These are phyloP conservation scores for Phaeodactylum tricornutum DNA, from an alignment of 108 stramenopile species.

Conservation along the genomic window DNA sequence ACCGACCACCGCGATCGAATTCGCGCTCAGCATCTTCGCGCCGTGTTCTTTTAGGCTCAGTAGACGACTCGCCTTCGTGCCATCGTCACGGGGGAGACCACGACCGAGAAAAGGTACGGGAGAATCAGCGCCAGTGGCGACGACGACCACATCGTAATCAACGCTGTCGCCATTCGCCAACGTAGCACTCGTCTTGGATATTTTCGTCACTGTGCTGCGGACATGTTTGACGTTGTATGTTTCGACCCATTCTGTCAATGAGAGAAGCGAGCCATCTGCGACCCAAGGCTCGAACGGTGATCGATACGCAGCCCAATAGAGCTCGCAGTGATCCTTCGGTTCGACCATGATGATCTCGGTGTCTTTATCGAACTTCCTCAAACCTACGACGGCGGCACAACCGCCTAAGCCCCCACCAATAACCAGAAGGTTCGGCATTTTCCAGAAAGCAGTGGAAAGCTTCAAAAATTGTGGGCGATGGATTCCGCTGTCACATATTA, in stretches of 20 bases:
- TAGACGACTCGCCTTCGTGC: background rate
- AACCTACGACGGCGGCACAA: background rate
- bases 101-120: background rate
- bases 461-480: too few species aligned
- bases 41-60: constrained; percentile 4
- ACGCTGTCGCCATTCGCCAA: background rate
- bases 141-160: constrained; percentile 6
- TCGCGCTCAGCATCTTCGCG: constrained; percentile 4
- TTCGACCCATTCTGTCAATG: background rate
- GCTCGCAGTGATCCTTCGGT: constrained; percentile 9
- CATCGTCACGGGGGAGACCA: constrained; percentile 2
- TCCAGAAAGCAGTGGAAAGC: too few species aligned
- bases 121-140: constrained; percentile 9
- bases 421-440: too few species aligned
- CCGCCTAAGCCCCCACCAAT: constrained; percentile 13
- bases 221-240: constrained; percentile 4
- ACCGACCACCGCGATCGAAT: constrained; percentile 7
- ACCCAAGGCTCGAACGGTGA: constrained; percentile 5
- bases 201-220: background rate
- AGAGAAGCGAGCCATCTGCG: background rate
- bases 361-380: constrained; percentile 4
- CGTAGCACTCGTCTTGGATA: background rate
- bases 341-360: constrained; percentile 8
- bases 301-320: constrained; percentile 6
- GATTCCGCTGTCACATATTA: too few species aligned